These are phyloP conservation scores for Sindora glabra DNA, from an alignment of 306 rosid species.

Conservation along the genomic window DNA sequence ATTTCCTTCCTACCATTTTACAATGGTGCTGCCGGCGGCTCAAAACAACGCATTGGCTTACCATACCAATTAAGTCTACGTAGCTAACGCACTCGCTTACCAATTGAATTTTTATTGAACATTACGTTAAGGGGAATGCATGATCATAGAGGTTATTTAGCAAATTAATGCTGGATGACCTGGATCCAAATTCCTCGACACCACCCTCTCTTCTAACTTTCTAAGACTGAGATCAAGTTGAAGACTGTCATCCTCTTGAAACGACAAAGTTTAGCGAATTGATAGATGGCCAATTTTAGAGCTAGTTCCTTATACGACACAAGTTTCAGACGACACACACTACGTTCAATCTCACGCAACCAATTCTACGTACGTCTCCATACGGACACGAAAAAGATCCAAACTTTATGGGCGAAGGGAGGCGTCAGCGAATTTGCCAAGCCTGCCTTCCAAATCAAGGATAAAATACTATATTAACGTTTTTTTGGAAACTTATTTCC, in stretches of 20 bases:
- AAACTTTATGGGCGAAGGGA: conserved; percentile 36
- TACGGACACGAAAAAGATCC: not conserved
- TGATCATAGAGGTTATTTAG: not conserved
- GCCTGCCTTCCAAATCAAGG: conserved; percentile 72
- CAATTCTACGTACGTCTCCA: too few species aligned
- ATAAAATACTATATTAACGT: too few species aligned
- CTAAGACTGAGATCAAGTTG: not conserved
- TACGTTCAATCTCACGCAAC: too few species aligned
- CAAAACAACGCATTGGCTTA: too few species aligned
- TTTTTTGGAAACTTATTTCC: too few species aligned
- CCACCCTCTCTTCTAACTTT: not conserved
- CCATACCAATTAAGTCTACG: too few species aligned
- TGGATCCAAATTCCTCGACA: not conserved
- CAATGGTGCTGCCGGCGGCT: too few species aligned
- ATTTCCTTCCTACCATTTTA: too few species aligned
- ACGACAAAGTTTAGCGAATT: not conserved
- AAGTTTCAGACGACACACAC: not conserved
- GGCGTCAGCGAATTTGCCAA: conserved; percentile 48
- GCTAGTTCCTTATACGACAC: not conserved
- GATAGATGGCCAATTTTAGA: not conserved
- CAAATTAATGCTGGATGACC: too few species aligned
- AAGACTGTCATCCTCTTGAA: not conserved
- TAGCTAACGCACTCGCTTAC: too few species aligned
- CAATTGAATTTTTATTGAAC: too few species aligned
- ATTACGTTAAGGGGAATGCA: too few species aligned